Evolutionary conservation across 495 filamentous ascomycete species (phyloP).

Genomic region (Neurospora sp.): DNA sequence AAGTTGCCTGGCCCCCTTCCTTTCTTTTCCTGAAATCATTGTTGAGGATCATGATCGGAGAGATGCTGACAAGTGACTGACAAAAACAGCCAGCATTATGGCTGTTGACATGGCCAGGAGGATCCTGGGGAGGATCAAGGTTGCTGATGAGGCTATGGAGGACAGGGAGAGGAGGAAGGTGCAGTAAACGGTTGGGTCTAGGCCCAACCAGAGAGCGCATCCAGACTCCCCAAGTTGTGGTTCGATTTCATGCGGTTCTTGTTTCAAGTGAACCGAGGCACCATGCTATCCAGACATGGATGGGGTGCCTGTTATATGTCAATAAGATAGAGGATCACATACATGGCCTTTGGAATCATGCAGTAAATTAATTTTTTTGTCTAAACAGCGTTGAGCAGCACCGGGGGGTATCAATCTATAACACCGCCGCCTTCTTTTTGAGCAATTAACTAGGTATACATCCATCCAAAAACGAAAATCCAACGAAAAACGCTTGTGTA

Average conservation of each 20-base stretch:
- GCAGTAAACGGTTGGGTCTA: constrained; percentile 9
- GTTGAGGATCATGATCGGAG: neutral
- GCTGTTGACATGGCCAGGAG: constrained; percentile 31
- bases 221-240: neutral
- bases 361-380: neutral
- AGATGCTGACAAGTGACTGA: neutral
- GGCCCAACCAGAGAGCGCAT: neutral
- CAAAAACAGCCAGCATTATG: constrained; percentile 24
- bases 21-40: neutral
- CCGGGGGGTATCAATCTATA: neutral
- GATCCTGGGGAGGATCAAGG: constrained; percentile 25
- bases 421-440: neutral
- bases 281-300: neutral
- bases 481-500: neutral
- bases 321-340: too few species aligned
- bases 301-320: neutral
- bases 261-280: neutral
- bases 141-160: constrained; percentile 19
- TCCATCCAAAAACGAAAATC: neutral
- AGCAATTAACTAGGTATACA: neutral
- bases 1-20: constrained; percentile 24
- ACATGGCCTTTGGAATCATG: neutral
- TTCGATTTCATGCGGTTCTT: neutral
- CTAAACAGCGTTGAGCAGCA: neutral
- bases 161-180: constrained; percentile 30